phyloP scores from a whole-genome alignment of 2,329 filamentous ascomycete species.

The Pseudogymnoascus sp. region DNA sequence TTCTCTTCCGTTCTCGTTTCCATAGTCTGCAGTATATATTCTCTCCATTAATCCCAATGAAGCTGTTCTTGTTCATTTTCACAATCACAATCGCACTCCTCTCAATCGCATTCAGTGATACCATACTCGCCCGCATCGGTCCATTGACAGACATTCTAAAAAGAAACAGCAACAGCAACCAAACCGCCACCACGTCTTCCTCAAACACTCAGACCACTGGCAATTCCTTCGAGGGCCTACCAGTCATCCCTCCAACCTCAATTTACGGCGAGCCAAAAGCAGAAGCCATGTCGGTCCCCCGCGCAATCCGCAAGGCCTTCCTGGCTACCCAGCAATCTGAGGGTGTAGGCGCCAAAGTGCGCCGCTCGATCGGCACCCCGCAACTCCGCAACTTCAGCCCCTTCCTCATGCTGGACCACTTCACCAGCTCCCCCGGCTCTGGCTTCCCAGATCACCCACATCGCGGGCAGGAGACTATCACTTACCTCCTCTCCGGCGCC shows the following conservation, averaged over 20 bases:
- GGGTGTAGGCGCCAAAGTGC: slow-evolving; percentile 78
- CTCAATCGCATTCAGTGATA: slow-evolving; percentile 22
- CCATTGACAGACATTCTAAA: slow-evolving; percentile 14
- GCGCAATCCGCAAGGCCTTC: slow-evolving; percentile 76
- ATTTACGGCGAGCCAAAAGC: slow-evolving; percentile 18
- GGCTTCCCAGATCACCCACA: slow-evolving; percentile 87
- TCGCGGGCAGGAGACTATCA: slow-evolving; percentile 72
- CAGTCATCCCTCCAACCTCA: slow-evolving; percentile 16
- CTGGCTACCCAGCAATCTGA: slow-evolving; percentile 79
- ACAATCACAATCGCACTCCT: slow-evolving; percentile 23
- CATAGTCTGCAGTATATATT: neutral
- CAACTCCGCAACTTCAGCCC: slow-evolving; percentile 80
- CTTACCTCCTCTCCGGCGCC: slow-evolving; percentile 77
- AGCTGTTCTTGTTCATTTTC: slow-evolving; percentile 21
- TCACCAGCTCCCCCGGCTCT: slow-evolving; percentile 68
- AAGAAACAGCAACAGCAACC: slow-evolving; percentile 11
- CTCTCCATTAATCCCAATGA: slow-evolving; percentile 18
- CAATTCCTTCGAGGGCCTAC: slow-evolving; percentile 15
- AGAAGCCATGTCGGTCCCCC: slow-evolving; percentile 56
- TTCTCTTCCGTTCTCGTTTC: neutral
- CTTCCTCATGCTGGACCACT: slow-evolving; percentile 95
- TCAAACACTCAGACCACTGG: neutral
- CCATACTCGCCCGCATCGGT: slow-evolving; percentile 14
- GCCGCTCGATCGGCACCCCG: slow-evolving; percentile 79
- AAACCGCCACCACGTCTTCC: slow-evolving; percentile 9